phyloP scores from a whole-genome alignment of 371 early-diverging fungal genomes.

The Mycotypha africana region DNA sequence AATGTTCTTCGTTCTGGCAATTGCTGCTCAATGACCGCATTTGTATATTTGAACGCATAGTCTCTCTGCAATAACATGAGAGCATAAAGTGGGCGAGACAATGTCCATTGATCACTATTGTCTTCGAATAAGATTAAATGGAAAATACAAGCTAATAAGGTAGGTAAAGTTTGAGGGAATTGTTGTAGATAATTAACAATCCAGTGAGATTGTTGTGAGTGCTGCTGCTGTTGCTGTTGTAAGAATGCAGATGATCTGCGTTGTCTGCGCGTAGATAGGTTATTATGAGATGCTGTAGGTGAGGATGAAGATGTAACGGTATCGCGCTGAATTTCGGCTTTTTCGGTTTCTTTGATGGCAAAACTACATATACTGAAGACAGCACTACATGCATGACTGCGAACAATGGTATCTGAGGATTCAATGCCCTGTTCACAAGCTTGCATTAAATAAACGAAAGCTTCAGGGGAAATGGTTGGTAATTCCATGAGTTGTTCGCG shows the following conservation, averaged over 20 bases:
- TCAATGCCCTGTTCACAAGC: slow-evolving; percentile 58
- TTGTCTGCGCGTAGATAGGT: slow-evolving; percentile 4
- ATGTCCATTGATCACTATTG: slow-evolving; percentile 74
- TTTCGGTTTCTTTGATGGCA: slow-evolving; percentile 60
- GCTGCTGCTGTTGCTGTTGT: too few species aligned
- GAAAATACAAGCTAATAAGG: slow-evolving; percentile 60
- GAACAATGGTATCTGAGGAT: slow-evolving; percentile 45
- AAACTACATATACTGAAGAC: slow-evolving; percentile 70
- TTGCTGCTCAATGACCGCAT: slow-evolving; percentile 65
- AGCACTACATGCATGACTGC: slow-evolving; percentile 66
- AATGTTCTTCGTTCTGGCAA: slow-evolving; percentile 64
- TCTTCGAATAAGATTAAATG: slow-evolving; percentile 78
- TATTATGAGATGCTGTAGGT: not conserved
- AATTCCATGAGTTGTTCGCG: slow-evolving; percentile 61
- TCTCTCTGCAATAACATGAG: slow-evolving; percentile 72
- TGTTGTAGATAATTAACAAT: slow-evolving; percentile 49
- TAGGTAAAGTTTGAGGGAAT: slow-evolving; percentile 54
- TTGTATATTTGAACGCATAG: slow-evolving; percentile 64
- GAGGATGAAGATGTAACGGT: slow-evolving; percentile 11
- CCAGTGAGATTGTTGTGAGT: slow-evolving; percentile 10
- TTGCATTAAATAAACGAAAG: slow-evolving; percentile 56
- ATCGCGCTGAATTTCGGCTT: slow-evolving; percentile 22
- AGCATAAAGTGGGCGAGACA: slow-evolving; percentile 77
- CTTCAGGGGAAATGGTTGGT: slow-evolving; percentile 42
- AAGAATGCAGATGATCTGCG: slow-evolving; percentile 1